Conservation (phyloP, 148 eudicot genomes). For the Silene conica region DNA sequence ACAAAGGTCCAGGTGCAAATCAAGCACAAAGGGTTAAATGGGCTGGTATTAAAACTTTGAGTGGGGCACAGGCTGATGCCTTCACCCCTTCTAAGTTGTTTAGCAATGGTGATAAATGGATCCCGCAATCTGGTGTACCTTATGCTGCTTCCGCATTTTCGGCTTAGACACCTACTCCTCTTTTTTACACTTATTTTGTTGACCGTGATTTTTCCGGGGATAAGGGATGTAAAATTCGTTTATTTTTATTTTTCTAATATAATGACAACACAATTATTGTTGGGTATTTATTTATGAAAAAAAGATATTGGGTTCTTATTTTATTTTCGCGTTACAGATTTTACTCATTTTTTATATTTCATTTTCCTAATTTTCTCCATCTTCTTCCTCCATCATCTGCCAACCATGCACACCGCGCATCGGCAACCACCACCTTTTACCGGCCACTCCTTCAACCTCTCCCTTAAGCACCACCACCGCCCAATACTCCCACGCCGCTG, state of each 20-base stretch:
- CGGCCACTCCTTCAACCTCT: too few relatives aligned
- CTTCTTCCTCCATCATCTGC: too few relatives aligned
- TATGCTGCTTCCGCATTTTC: conserved; percentile 19
- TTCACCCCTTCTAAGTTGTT: conserved; percentile 36
- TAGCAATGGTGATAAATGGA: conserved; percentile 39
- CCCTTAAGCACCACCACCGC: too few relatives aligned
- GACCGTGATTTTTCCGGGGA: neutral
- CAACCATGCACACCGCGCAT: too few relatives aligned
- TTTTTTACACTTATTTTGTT: too few relatives aligned
- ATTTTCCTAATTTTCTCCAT: too few relatives aligned
- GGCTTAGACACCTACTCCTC: neutral
- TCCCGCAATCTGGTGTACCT: conserved; percentile 34
- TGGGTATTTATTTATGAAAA: neutral
- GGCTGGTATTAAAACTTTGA: conserved; percentile 42
- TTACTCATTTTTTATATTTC: too few relatives aligned
- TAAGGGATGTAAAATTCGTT: neutral
- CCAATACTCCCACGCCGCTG: too few relatives aligned
- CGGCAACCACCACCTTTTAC: too few relatives aligned
- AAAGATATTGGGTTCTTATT: too few relatives aligned
- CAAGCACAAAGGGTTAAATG: conserved; percentile 38
- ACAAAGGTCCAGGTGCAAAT: conserved; percentile 46
- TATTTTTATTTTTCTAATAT: too few relatives aligned
- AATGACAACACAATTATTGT: neutral
- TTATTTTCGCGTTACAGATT: too few relatives aligned
- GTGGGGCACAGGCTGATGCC: conserved; percentile 22